Evolutionary conservation across 768 basidiomycete genomes (phyloP), one percentile per base, ranked within the genome.

Genomic region (Suillus weaverae): DNA sequence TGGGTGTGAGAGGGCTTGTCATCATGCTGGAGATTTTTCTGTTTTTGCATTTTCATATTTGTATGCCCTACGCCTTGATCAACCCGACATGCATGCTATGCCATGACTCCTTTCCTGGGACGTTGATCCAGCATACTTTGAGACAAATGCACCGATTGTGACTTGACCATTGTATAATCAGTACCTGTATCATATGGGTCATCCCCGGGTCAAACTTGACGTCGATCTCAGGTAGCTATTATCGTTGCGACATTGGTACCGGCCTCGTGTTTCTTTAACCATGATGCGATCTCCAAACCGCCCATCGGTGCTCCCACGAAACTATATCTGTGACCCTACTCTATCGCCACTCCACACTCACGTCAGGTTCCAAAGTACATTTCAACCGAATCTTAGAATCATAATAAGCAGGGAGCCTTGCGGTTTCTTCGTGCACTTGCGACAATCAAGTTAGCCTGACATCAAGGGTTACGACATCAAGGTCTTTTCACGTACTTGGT

Each of bases 31-130:
- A 63, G 67, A 62, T 66, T 62, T 30, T 66, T 70, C 67, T 67
- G 70, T 74, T 66, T 73, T 74, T 75, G 72, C 76, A 64, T 74
- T 69, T 71, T 67, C 62, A 65, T 70, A 66, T 76, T 48, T 81
- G 78, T 81, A 79, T 80, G 81, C 75, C 71, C 68, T 78, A 77
- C 75, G 71, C 73, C 70, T 70, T 70, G 69, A 70, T 71, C 69
- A 69, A 72, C 70, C 64, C 73, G 70, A 70, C 74, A 78, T 78
- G 75, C 70, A 64, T 74, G 70, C 68, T 69, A 72, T 69, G 70
- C 64, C 66, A 70, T 71, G 62, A 62, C 30, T 32, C 36, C 14
- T 38, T 39, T 38, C 35, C n/a, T 41, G 20, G 38, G 26, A 41
- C 18, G 18, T 41, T 59, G 30, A 41, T 30, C 11, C 57, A 30